Evolutionary conservation across 2,329 filamentous ascomycete genomes (phyloP), one percentile per base, ranked within the genome.

Genomic region (Ophiostoma sp.): DNA sequence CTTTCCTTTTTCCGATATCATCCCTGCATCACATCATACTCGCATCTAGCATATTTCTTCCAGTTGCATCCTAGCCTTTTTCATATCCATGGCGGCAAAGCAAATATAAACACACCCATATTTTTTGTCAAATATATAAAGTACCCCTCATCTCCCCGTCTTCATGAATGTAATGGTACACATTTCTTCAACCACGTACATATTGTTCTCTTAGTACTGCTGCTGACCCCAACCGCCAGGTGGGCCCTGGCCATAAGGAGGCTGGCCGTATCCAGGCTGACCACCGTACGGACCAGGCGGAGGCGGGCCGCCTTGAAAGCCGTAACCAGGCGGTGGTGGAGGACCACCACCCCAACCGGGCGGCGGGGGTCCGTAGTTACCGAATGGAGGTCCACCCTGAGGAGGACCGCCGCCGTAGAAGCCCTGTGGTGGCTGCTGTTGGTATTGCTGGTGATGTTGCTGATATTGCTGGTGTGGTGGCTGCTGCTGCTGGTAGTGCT

Each of bases 141-240:
- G 33, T 36, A 8, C 33, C 28, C 9, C 5, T 9, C 15, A 4
- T 19, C 15, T 59, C 55, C 28, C 33, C 28, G 25, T 31, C 8
- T 11, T 2, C 3, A 31, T 33, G 3, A 3, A 59, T 17, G 7
- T 1, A 33, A 6, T 19, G 12, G 12, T 33, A 50, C 68, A 9
- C 71, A 70, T 69, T 73, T 69, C 55, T n/a, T 59, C 2, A 19
- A 42, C 22, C 42, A 17, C 42, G 25, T 28, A 6, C 17, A 66
- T 3, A 36, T 36, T 42, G 4, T 9, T 17, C 42, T 74, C 19
- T 15, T 80, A 77, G 39, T 71, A 71, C 64, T 72, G 77, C n/a
- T 75, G 74, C 42, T 74, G 74, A 42, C 70, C 70, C 66, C 74
- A 73, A 7, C 57, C 55, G n/a, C 73, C 73, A 15, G 55, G 72